Percentiles rank a stretch among this genome's conserved stretches.
Evolutionary conservation across 1,139 yeast species (phyloP).

Genomic region (Blastobotrys buckinghamii): DNA sequence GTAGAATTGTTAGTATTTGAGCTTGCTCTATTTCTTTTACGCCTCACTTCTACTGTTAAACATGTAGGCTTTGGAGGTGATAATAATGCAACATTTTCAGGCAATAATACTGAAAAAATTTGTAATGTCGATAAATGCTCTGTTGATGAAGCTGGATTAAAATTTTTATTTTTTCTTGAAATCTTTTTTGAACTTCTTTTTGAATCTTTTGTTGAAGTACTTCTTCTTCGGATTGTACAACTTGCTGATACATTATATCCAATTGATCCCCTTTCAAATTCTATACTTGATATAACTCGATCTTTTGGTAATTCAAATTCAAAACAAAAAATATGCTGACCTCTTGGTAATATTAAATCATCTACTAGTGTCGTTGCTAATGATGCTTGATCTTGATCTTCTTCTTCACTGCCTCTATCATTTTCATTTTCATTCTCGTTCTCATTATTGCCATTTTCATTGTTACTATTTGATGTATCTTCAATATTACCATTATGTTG

Average conservation of each 20-base stretch:
- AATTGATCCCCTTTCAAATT: conserved; percentile 84
- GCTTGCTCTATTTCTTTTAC: conserved; percentile 23
- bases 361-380: conserved; percentile 1
- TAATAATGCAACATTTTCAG: conserved; percentile 63
- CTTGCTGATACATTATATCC: conserved; percentile 53
- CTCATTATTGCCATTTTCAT: conserved; percentile 1
- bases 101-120: conserved; percentile 56
- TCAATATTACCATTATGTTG: conserved; percentile 22
- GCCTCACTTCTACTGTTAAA: conserved; percentile 49
- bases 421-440: neutral
- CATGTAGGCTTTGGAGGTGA: conserved; percentile 65
- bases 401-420: neutral
- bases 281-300: conserved; percentile 66
- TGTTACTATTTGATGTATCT: no score
- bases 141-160: neutral
- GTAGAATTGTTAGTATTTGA: neutral
- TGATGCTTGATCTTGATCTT: neutral
- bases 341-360: conserved; percentile 34
- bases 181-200: no score
- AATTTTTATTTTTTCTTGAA: neutral
- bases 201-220: neutral
- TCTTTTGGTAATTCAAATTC: conserved; percentile 69
- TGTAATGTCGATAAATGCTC: conserved; percentile 32
- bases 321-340: conserved; percentile 86
- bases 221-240: neutral